phyloP scores from a whole-genome alignment of 768 basidiomycete genomes.

The Suillus brevipes region DNA sequence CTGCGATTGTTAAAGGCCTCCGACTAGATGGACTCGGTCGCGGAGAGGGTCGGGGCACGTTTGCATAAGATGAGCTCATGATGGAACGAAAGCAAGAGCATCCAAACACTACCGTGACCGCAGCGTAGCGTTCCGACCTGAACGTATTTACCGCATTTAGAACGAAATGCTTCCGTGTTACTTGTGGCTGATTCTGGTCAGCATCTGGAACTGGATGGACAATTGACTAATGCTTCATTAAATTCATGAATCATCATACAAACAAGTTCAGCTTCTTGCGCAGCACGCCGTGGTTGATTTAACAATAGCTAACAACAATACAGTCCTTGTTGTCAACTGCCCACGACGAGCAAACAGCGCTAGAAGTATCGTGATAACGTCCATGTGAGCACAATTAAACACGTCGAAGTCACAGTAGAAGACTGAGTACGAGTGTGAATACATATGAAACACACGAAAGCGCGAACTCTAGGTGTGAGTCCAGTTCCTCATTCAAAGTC shows the following conservation, averaged over 20 bases:
- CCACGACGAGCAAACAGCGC: background rate
- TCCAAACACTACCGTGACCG: background rate
- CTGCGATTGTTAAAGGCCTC: conserved; percentile 61
- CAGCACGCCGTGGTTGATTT: background rate
- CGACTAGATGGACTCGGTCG: conserved; percentile 15
- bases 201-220: background rate
- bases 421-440: background rate
- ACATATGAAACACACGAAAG: background rate
- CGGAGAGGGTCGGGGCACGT: conserved; percentile 3
- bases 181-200: background rate
- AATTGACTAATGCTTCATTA: background rate
- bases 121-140: conserved; percentile 7
- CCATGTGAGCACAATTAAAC: background rate
- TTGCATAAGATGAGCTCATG: conserved; percentile 16
- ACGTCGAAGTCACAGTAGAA: background rate
- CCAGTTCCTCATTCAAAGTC: background rate
- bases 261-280: background rate
- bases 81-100: conserved; percentile 11
- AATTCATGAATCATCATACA: background rate
- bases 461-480: background rate
- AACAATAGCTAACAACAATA: conserved; percentile 4
- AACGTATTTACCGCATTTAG: conserved; percentile 14
- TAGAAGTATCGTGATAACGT: background rate
- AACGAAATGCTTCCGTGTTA: background rate
- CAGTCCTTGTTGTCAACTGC: background rate